Base-by-base conservation (phyloP, 495 filamentous ascomycete species). In the Penicillium psychrofluorescens region DNA sequence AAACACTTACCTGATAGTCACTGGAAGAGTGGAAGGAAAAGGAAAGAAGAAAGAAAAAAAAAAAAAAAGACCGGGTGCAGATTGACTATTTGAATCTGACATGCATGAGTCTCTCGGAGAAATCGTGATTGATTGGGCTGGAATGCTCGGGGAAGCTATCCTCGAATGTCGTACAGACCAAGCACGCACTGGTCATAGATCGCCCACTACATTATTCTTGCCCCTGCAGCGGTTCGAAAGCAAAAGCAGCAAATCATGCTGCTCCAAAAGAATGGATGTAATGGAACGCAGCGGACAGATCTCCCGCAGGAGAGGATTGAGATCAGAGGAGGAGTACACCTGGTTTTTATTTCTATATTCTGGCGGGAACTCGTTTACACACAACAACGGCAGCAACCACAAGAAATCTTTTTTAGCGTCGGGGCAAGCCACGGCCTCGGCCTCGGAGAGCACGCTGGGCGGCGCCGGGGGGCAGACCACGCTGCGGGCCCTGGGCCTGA, bases 391-490 rank as follows among this genome's bases (percentile, higher is more conserved):
- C 22, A 22, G 6, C 22, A 4, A 22, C 22, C 22, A 22, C 22
- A 22, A 22, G 22, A 22, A 22, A 22, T 22, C 22, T 54, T 61
- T 61, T 64, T 57, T 58, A 56, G 22, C 64, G 55, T 40, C 66
- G 62, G 31, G 92, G 92, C 89, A 98, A 95, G 40, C 91, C 90
- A 48, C 90, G 77, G 47, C 90, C 90, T 55, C 90, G 75, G 44
- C 85, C 85, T 32, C 88, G 77, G 41, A 98, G 64, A 31, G 89
- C 92, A 46, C 90, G 76, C 71, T 97, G 91, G 13, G 91, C 91
- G 30, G 92, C 90, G 56, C 92, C 92, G 1, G 90, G 88, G 10
- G 91, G 92, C 44, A 97, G 71, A 31, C 85, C 78, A 58, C 84
- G 74, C 37, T 78, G 74, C 1, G 89, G 89, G 27, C 78, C 86